phyloP scores from a whole-genome alignment of 2,329 filamentous ascomycete genomes.

The Phialophora macrospora region DNA sequence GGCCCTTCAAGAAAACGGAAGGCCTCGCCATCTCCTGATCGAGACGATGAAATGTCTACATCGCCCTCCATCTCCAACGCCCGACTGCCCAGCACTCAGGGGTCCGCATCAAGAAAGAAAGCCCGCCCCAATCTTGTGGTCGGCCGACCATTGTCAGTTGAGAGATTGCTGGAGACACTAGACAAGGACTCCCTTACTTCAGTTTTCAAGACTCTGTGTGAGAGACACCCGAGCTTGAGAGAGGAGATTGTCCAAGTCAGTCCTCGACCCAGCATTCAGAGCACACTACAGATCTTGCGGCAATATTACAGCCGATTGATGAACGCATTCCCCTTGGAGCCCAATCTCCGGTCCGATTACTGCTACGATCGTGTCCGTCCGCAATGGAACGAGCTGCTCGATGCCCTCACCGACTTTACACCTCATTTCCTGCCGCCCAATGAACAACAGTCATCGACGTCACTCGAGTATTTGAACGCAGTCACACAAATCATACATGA shows the following conservation, averaged over 20 bases:
- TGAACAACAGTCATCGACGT: slow-evolving; percentile 80
- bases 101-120: slow-evolving; percentile 70
- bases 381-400: slow-evolving; percentile 76
- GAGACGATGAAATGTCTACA: slow-evolving; percentile 78
- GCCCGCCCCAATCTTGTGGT: slow-evolving; percentile 69
- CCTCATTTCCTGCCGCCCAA: slow-evolving; percentile 92
- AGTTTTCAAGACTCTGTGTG: slow-evolving; percentile 88
- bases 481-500: slow-evolving; percentile 89
- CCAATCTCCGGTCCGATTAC: slow-evolving; percentile 85
- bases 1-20: slow-evolving; percentile 74
- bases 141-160: slow-evolving; percentile 67
- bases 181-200: slow-evolving; percentile 81
- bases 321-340: slow-evolving; percentile 81
- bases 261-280: slow-evolving; percentile 81
- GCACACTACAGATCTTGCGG: slow-evolving; percentile 77
- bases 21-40: slow-evolving; percentile 54
- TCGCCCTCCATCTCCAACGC: slow-evolving; percentile 84
- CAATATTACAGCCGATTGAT: slow-evolving; percentile 81
- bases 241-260: slow-evolving; percentile 82
- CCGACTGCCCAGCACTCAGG: slow-evolving; percentile 69
- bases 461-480: slow-evolving; percentile 84
- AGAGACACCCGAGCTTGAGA: slow-evolving; percentile 82
- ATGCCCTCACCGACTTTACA: slow-evolving; percentile 91
- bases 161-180: slow-evolving; percentile 90
- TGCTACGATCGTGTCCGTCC: slow-evolving; percentile 91